Evolutionary conservation across 129 eudicot genomes (phyloP).

Genomic region (Helichrysum umbraculigerum): DNA sequence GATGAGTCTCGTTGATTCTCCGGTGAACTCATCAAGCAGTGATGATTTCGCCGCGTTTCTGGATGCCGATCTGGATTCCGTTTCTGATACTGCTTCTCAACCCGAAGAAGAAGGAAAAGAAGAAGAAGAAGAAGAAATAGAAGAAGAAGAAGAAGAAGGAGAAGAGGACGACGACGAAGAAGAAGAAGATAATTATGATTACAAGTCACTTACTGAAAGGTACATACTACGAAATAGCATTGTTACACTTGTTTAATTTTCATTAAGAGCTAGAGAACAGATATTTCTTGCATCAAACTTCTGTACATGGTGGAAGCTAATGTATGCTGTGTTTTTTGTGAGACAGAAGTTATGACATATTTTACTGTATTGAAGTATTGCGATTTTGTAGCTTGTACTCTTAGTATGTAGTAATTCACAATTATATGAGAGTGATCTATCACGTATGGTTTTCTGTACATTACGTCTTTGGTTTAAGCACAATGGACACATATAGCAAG

Average conservation of each 20-base stretch:
- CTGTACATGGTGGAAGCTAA: background rate
- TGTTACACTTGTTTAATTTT: slow-evolving; percentile 6
- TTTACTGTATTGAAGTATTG: background rate
- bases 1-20: slow-evolving; percentile 60
- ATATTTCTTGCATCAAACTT: slow-evolving; percentile 4
- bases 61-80: slow-evolving; percentile 53
- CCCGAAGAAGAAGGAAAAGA: slow-evolving; percentile 24
- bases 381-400: background rate
- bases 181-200: slow-evolving; percentile 19
- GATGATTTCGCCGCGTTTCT: slow-evolving; percentile 60
- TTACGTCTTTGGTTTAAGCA: slow-evolving; percentile 5
- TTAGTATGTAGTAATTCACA: background rate
- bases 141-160: background rate
- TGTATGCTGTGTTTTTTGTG: slow-evolving; percentile 16
- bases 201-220: slow-evolving; percentile 28
- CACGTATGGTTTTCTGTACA: background rate
- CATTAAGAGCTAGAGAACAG: background rate
- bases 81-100: slow-evolving; percentile 44
- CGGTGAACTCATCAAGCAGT: slow-evolving; percentile 58
- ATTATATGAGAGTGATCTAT: background rate
- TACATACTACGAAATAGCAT: slow-evolving; percentile 12
- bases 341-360: background rate
- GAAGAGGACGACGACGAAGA: slow-evolving; percentile 15
- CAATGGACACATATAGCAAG: background rate
- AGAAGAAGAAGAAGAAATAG: background rate